Base-by-base conservation (phyloP, 805 yeast species). In the Pichia nanzhaoensis region DNA sequence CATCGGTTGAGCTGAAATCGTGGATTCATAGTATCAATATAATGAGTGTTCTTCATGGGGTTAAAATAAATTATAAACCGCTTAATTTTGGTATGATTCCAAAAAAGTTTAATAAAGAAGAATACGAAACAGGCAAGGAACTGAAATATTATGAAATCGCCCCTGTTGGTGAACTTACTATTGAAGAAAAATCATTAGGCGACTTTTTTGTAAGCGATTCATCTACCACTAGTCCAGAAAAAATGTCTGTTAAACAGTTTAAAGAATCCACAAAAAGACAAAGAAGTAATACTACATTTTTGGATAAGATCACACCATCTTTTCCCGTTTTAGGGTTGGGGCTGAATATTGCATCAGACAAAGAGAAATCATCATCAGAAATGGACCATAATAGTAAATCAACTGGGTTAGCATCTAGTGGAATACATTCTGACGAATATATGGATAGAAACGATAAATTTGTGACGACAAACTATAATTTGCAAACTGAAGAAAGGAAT, bases 1-100 rank as follows among this genome's bases (percentile, higher is more conserved):
- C 64, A 19, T 57, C 59, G n/a, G 60, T 61, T 19, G 85, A 79
- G 34, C 63, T 74, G 60, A 55, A 61, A n/a, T 73, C 74, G 19
- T 83, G 90, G 90, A 70, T 81, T 34, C 67, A 65, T 30, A 60
- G 74, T 7, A 75, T 80, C 54, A 79, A 80, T 51, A 72, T 75
- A 7, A 69, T 80, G 1, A 50, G 41, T 38, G 68, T 81, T 0
- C 58, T 76, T 44, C 70, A 69, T 32, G 61, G 71, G 1, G 61
- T 48, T 48, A 65, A 28, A 34, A 39, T 47, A 14, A 33, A 42
- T 6, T 34, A 44, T 54, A 54, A 51, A 46, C 22, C 58, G 55
- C 47, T 54, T 24, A 45, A 49, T 48, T 39, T 56, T 49, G 43
- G 47, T 17, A 51, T 68, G 8, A 56, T 61, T 35, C 47, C 47